Conservation (phyloP, 208 protist genomes). For the Crithidia sp. region DNA sequence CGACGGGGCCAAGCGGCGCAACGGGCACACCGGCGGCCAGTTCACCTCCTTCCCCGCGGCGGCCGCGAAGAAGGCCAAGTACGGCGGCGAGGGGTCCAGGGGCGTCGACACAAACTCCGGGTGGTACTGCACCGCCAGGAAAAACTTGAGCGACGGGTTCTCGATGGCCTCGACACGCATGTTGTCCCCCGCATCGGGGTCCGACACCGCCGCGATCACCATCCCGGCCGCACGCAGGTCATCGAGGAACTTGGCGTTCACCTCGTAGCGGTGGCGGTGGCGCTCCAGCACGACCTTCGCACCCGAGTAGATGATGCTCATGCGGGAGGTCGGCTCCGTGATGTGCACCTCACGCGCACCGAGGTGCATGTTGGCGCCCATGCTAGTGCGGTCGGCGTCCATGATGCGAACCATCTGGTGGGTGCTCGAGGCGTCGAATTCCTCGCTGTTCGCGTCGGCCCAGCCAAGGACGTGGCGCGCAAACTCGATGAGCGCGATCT, state of each 20-base stretch:
- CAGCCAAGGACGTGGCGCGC: constrained; percentile 94
- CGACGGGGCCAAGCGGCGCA: constrained; percentile 43
- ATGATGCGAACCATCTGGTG: constrained; percentile 98
- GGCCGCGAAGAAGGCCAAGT: constrained; percentile 95
- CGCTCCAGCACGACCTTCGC: constrained; percentile 91
- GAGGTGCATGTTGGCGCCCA: constrained; percentile 99
- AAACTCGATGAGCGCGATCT: constrained; percentile 96
- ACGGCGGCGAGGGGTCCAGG: constrained; percentile 95
- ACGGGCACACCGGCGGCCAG: constrained; percentile 57
- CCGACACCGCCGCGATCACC: constrained; percentile 89
- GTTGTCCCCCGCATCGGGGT: constrained; percentile 88
- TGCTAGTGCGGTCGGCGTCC: constrained; percentile 92
- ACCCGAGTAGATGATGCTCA: constrained; percentile 88
- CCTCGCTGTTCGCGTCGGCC: constrained; percentile 93
- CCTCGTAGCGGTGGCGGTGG: constrained; percentile 98
- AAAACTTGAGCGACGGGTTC: constrained; percentile 83
- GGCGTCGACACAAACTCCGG: constrained; percentile 98
- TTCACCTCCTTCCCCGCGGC: constrained; percentile 69
- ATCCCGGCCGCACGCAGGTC: constrained; percentile 92
- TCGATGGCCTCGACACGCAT: constrained; percentile 92
- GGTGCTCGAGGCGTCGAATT: constrained; percentile 89
- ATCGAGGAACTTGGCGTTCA: constrained; percentile 94
- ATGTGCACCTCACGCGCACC: constrained; percentile 92
- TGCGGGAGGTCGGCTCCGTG: constrained; percentile 61
- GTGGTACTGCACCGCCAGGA: constrained; percentile 98